Evolutionary conservation across 257 asterid species (phyloP).

Genomic region (Forsythia viridissima): DNA sequence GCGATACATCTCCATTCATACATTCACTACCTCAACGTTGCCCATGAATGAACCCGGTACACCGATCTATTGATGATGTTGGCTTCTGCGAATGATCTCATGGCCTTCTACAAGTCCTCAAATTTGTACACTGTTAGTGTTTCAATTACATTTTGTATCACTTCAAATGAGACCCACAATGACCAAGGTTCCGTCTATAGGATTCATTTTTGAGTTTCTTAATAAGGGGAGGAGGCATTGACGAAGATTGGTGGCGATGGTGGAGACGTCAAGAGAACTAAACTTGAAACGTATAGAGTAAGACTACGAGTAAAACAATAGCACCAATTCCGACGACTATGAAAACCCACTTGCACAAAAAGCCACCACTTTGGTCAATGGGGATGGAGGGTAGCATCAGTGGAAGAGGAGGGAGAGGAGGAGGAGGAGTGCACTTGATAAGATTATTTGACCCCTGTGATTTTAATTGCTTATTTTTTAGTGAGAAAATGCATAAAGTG

Average conservation of each 20-base stretch:
- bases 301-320: slow-evolving; percentile 26
- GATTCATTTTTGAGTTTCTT: slow-evolving; percentile 19
- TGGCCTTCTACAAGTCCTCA: slow-evolving; percentile 53
- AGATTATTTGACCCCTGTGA: too few relatives aligned
- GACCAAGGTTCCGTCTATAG: not conserved
- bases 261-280: slow-evolving; percentile 26
- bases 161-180: slow-evolving; percentile 22
- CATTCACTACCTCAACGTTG: slow-evolving; percentile 58
- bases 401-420: slow-evolving; percentile 28
- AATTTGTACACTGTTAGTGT: slow-evolving; percentile 46
- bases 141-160: slow-evolving; percentile 38
- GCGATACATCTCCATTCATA: slow-evolving; percentile 50
- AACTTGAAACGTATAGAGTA: not conserved
- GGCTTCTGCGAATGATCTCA: slow-evolving; percentile 39
- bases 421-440: not conserved
- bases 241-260: slow-evolving; percentile 18
- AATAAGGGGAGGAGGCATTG: slow-evolving; percentile 14
- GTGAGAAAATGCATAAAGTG: too few relatives aligned
- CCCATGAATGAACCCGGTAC: slow-evolving; percentile 46
- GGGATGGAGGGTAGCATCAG: slow-evolving; percentile 2
- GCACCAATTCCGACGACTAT: slow-evolving; percentile 53
- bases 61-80: slow-evolving; percentile 48
- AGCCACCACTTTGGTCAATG: not conserved
- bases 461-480: too few relatives aligned
- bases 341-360: slow-evolving; percentile 42